These are phyloP conservation scores for Neonectria coccinea DNA, from an alignment of 2,329 filamentous ascomycete genomes.

Conservation along the genomic window DNA sequence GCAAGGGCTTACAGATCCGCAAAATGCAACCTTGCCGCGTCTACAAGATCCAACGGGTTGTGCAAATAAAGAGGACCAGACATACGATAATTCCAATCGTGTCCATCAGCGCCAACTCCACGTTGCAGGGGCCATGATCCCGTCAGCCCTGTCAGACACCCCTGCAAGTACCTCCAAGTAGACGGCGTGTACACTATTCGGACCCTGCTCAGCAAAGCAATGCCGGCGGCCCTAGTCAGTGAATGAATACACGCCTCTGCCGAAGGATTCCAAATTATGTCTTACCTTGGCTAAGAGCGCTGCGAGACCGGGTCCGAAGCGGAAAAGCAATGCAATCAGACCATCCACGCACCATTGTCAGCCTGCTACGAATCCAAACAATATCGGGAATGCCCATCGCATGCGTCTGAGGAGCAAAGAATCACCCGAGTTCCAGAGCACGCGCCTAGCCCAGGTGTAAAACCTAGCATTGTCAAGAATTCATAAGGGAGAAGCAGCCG, in stretches of 20 bases:
- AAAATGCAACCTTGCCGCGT: constrained; percentile 8
- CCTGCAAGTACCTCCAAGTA: constrained; percentile 11
- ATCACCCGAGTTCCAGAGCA: neutral
- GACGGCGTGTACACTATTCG: too few species aligned
- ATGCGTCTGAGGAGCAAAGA: neutral
- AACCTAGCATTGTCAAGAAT: neutral
- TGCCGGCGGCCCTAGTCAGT: neutral
- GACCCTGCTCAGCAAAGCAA: neutral
- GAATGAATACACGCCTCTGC: neutral
- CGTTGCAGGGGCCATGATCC: neutral
- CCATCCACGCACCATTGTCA: constrained; percentile 4
- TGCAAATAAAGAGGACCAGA: neutral
- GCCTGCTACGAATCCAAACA: neutral
- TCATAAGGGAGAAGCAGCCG: constrained; percentile 5
- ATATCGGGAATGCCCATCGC: neutral
- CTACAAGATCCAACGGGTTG: neutral
- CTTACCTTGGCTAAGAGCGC: neutral
- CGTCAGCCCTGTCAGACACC: constrained; percentile 1
- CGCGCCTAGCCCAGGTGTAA: neutral
- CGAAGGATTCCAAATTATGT: neutral
- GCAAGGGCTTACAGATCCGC: constrained; percentile 8
- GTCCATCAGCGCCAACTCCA: neutral
- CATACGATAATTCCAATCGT: neutral
- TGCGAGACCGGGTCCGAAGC: neutral
- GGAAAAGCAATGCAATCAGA: neutral